These are phyloP conservation scores for Moesziomyces globuligerus DNA, from an alignment of 1,284 basidiomycete species.

Conservation along the genomic window DNA sequence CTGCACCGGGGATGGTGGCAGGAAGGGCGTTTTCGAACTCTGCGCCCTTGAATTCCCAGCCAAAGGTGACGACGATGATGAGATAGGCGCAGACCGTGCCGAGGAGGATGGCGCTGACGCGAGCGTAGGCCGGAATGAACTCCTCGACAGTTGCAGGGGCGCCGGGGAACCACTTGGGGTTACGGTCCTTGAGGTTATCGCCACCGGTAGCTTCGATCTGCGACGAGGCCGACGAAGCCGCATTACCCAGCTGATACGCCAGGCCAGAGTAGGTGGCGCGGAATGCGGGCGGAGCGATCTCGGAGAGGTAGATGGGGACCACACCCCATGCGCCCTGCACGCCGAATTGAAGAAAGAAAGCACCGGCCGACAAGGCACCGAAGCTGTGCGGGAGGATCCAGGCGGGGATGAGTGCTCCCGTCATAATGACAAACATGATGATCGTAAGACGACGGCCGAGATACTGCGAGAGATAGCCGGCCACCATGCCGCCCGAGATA, in stretches of 20 bases:
- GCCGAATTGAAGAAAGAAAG: constrained; percentile 70
- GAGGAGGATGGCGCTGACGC: constrained; percentile 86
- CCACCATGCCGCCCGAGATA: constrained; percentile 79
- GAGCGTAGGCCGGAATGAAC: constrained; percentile 81
- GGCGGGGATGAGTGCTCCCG: constrained; percentile 58
- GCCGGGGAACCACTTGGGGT: constrained; percentile 45
- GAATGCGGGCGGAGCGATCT: constrained; percentile 91
- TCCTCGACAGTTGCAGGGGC: constrained; percentile 58
- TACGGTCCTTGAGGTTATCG: constrained; percentile 55
- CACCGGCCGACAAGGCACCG: constrained; percentile 66
- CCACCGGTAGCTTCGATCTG: constrained; percentile 87
- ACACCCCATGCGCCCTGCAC: constrained; percentile 71
- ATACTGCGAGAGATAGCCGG: constrained; percentile 83
- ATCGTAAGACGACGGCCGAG: constrained; percentile 89
- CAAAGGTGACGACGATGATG: constrained; percentile 58
- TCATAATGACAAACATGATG: constrained; percentile 71
- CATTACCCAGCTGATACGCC: constrained; percentile 79
- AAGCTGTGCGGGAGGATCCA: constrained; percentile 69
- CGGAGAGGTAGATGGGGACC: constrained; percentile 86
- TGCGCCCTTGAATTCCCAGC: constrained; percentile 72
- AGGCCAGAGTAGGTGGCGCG: constrained; percentile 91
- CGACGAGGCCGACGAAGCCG: constrained; percentile 85
- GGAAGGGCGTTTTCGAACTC: constrained; percentile 75
- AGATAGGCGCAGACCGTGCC: constrained; percentile 71
- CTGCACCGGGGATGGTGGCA: constrained; percentile 26